A percentile compares a stretch with the other conserved stretches of the same genome.
Evolutionary conservation across 352 stramenopile species (phyloP).

Genomic region (Phytophthora hybrid): DNA sequence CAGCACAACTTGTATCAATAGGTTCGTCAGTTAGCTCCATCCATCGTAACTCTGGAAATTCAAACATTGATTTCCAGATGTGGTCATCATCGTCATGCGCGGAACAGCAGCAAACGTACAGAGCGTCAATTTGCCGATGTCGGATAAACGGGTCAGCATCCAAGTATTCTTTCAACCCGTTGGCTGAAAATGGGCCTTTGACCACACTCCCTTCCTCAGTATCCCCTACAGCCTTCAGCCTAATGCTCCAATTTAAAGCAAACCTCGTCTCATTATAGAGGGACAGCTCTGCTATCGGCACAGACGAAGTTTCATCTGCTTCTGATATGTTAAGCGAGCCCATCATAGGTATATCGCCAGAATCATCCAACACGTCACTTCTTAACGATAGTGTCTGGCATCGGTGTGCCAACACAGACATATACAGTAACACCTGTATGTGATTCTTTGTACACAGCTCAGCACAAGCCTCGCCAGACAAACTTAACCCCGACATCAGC

Average conservation of each 20-base stretch:
- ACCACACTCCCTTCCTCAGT: conserved; percentile 27
- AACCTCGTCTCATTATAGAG: conserved; percentile 69
- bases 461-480: conserved; percentile 45
- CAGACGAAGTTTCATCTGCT: conserved; percentile 50
- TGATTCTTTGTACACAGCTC: conserved; percentile 64
- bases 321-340: conserved; percentile 60
- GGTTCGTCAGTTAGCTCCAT: conserved; percentile 79
- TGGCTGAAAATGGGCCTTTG: conserved; percentile 59
- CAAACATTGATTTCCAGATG: conserved; percentile 65
- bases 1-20: conserved; percentile 56
- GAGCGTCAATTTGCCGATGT: conserved; percentile 43
- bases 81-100: conserved; percentile 48
- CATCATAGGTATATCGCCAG: conserved; percentile 77
- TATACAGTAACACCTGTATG: conserved; percentile 69
- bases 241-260: conserved; percentile 72
- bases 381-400: conserved; percentile 11
- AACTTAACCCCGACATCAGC: conserved; percentile 64
- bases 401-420: conserved; percentile 71
- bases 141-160: conserved; percentile 50
- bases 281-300: conserved; percentile 76
- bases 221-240: conserved; percentile 36
- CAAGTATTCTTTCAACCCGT: conserved; percentile 67
- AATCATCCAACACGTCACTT: conserved; percentile 29
- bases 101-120: conserved; percentile 80
- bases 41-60: conserved; percentile 82